phyloP scores from a whole-genome alignment of 2,329 filamentous ascomycete genomes.

The Cytospora schulzeri region DNA sequence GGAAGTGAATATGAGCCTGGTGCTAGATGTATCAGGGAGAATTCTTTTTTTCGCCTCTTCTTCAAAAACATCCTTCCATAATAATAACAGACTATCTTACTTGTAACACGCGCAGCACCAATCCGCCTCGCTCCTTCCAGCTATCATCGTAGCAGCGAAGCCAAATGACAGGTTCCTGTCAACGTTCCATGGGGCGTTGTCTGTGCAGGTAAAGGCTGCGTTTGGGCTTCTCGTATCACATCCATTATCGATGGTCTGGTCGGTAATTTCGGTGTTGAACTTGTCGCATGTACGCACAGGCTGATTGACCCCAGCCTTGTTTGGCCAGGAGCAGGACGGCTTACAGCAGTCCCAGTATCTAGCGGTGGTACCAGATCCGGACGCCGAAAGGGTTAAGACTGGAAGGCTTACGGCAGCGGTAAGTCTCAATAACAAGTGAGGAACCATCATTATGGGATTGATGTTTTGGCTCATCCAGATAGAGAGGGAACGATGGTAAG shows the following conservation, averaged over 20 bases:
- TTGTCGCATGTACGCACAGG: constrained; percentile 58
- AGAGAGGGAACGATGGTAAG: background rate
- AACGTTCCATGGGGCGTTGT: constrained; percentile 64
- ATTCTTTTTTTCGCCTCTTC: too few species aligned
- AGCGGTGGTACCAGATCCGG: background rate
- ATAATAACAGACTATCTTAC: constrained; percentile 40
- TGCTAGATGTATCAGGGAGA: constrained; percentile 34
- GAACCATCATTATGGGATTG: background rate
- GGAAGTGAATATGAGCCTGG: constrained; percentile 41
- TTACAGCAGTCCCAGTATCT: constrained; percentile 72
- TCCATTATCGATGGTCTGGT: constrained; percentile 51
- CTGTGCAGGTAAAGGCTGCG: constrained; percentile 60
- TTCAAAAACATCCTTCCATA: constrained; percentile 32
- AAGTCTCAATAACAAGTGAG: background rate
- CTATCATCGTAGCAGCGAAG: constrained; percentile 62
- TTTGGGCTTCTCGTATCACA: constrained; percentile 53
- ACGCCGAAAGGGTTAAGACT: background rate
- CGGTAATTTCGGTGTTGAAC: constrained; percentile 55
- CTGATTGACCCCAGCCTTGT: constrained; percentile 54
- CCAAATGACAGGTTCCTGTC: constrained; percentile 62
- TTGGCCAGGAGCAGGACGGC: constrained; percentile 64
- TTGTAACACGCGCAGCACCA: constrained; percentile 69
- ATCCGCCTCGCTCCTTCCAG: constrained; percentile 55
- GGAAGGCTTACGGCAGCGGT: background rate
- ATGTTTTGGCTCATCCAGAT: background rate